phyloP scores from a whole-genome alignment of 108 stramenopile species.

The Nitzschia sp. region DNA sequence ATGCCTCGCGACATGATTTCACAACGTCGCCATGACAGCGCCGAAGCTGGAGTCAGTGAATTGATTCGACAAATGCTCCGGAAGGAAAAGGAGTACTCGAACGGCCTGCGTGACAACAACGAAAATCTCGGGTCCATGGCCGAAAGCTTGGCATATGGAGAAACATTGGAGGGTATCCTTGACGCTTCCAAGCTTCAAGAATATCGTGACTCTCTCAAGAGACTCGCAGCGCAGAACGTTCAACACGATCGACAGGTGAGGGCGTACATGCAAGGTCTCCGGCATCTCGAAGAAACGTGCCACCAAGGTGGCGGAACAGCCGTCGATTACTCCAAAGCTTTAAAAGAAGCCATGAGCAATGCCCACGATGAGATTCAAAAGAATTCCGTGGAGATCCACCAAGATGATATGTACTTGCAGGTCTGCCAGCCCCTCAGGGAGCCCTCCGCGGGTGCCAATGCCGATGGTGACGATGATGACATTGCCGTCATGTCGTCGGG shows the following conservation, averaged over 20 bases:
- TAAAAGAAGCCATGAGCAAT: slow-evolving; percentile 9
- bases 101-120: slow-evolving; percentile 41
- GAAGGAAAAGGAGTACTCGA: slow-evolving; percentile 35
- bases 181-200: slow-evolving; percentile 24
- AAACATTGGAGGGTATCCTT: slow-evolving; percentile 41
- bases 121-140: slow-evolving; percentile 33
- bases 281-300: neutral
- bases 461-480: slow-evolving; percentile 25
- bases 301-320: neutral
- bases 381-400: slow-evolving; percentile 7
- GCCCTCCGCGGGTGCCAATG: neutral
- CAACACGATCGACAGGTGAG: slow-evolving; percentile 26
- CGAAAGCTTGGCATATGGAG: slow-evolving; percentile 31
- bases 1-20: no score
- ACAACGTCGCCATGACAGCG: no score
- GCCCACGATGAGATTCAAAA: neutral
- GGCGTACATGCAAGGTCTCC: slow-evolving; percentile 16
- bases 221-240: slow-evolving; percentile 50
- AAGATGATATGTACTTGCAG: slow-evolving; percentile 22
- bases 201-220: slow-evolving; percentile 48
- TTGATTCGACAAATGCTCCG: slow-evolving; percentile 7
- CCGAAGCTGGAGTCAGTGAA: neutral
- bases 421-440: slow-evolving; percentile 21
- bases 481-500: slow-evolving; percentile 16
- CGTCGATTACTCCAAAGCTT: slow-evolving; percentile 11